Percentiles rank a stretch among this genome's conserved stretches.
Evolutionary conservation across 176 grass and related monocot genomes (phyloP).

Genomic region (Dactylis glomerata): DNA sequence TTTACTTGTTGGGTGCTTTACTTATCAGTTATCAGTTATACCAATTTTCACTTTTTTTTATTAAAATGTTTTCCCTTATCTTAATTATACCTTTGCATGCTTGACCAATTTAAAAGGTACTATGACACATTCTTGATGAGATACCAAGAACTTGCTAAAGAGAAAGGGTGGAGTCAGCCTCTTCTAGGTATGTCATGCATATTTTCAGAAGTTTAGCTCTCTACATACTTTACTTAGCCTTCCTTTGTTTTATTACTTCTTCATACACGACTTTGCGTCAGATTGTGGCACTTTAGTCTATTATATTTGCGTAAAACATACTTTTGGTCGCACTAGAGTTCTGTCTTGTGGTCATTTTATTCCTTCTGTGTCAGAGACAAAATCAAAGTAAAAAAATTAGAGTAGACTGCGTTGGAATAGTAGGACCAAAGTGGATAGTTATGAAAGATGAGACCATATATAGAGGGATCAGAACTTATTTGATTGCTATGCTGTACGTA

Average conservation of each 20-base stretch:
- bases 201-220: background rate
- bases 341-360: background rate
- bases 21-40: constrained; percentile 12
- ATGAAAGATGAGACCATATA: background rate
- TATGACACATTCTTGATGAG: constrained; percentile 87
- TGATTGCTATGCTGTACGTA: background rate
- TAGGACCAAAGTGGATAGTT: background rate
- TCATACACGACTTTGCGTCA: background rate
- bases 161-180: constrained; percentile 72
- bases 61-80: background rate
- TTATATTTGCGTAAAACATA: constrained; percentile 6
- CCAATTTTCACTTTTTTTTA: background rate
- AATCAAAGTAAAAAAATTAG: background rate
- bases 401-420: background rate
- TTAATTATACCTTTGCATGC: constrained; percentile 20
- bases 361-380: background rate
- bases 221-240: background rate
- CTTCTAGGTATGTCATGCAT: constrained; percentile 60
- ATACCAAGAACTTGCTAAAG: constrained; percentile 80
- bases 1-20: background rate
- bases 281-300: background rate
- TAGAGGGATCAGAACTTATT: background rate
- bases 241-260: background rate
- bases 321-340: background rate
- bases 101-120: constrained; percentile 48